Evolutionary conservation across 2,329 filamentous ascomycete genomes (phyloP), one percentile per base, ranked within the genome.

Genomic region (Trichoderma polysporum): DNA sequence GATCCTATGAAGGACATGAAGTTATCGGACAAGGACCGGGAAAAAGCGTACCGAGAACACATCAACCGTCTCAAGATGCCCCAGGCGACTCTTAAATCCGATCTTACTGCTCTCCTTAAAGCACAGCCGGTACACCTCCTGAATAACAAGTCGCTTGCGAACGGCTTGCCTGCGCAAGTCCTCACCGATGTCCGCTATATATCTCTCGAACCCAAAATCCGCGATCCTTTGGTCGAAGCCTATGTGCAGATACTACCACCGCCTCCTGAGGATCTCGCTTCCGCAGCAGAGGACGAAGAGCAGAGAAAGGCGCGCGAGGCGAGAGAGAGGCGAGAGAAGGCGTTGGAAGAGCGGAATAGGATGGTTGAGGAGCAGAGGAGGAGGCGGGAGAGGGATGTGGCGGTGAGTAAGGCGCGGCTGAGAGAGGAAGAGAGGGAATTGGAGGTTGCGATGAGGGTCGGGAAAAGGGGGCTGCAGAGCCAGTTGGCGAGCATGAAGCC

Each of bases 31-130:
- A 92, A 90, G 76, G 92, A 94, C 61, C 85, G 90, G 37, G 92
- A 96, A 75, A 93, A 91, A 78, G 82, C 87, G 61, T 96, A 94
- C 75, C 85, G 92, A 66, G 92, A 95, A 67, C 88, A 92, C 73
- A 83, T 93, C 70, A 84, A 81, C 69, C 83, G 90, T 8, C 78
- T 93, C 19, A 89, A 91, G 74, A 81, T 91, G 72, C 84, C 90
- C 0, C 84, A 86, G 60, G 82, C 87, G 0, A 86, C 86, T 4
- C 85, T 90, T 33, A 93, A 91, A 75, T 83, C 88, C 4, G 91
- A 94, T 71, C 81, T 95, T 5, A 85, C 85, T 12, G 81, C 83
- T 4, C 79, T 94, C 8, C 82, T 95, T 15, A 88, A 87, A 70
- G 80, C 84, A 6, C 82, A 90, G 49, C 86, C 91, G 0, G 73